Base-by-base conservation (phyloP, 2,329 filamentous ascomycete genomes). In the Trichoderma atrobrunneum region DNA sequence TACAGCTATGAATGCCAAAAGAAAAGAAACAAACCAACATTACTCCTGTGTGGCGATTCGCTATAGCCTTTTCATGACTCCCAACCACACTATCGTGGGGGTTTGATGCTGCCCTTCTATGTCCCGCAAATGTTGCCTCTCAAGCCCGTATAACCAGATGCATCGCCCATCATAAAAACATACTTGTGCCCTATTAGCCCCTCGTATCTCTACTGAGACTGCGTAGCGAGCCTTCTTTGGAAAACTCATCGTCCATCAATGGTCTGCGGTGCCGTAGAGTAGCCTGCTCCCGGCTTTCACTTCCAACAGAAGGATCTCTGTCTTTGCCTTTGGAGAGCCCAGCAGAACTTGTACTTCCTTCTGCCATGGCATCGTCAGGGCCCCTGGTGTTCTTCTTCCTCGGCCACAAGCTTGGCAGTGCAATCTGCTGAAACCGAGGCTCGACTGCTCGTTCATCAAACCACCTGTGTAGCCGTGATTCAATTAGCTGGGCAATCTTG, bases 401-500 rank as follows among this genome's bases (percentile, higher is more conserved):
- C 1, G 93, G 93, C 93, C 93, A 97, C 72, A 96, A 79, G 76
- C 90, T 94, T 0, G 93, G 93, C 10, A 97, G 85, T 0, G 92
- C 92, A 75, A 96, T 95, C 79, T 96, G 93, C 79, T 96, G 93
- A 80, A 96, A 96, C 30, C 93, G 88, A 2, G 93, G 93, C 81
- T 96, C 93, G 7, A 97, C 93, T 74, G 91, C 93, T 61, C 93
- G 89, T 78, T 96, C 93, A 80, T 96, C 93, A 80, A 97, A 95
- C 93, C 93, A 97, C 70, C 90, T 89, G 81, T 96, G 93, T 18
- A 97, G 86, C 21, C 93, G 87, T 5, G 90, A 88, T 81, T 97
- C 93, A 54, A 97, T 90, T 2, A 97, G 85, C 79, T 95, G 92
- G 0, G 93, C 93, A 77, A 97, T 95, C 80, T 97, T 97, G 32